Base-by-base conservation (phyloP, 805 yeast genomes). In the Hermanozyma aechmeae region DNA sequence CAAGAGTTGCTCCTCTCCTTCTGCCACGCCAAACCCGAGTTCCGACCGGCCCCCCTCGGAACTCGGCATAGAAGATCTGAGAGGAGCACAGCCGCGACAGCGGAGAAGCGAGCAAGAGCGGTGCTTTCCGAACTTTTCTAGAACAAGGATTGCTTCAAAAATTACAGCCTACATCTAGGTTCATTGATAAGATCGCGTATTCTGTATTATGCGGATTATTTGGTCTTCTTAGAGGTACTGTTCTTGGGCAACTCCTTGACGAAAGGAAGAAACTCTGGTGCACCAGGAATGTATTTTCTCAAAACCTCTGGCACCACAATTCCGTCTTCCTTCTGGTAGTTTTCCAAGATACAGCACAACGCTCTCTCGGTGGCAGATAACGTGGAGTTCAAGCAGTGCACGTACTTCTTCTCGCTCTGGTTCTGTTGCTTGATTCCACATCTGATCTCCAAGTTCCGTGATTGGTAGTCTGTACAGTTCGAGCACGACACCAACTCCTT, bases 381-480 rank as follows among this genome's bases (percentile, higher is more conserved):
- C 24, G 98, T 92, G 30, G 96, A 85, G 75, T 92, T 92, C 67
- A 92, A 73, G 68, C 98, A 92, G 64, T 92, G 98, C 37, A 92
- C 98, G 61, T 92, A 92, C 61, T 82, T 87, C 84, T 92, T 92
- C 55, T 86, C 95, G 49, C 79, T 78, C 64, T 87, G 96, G 61
- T 85, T 84, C 68, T 79, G 76, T 64, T 89, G 84, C 70, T 89
- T 87, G 51, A 92, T 83, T 58, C 98, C 98, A 61, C 96, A 92
- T 74, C 98, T 81, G 53, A 92, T 92, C 70, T 92, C 98, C 55
- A 92, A 72, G 73, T 89, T 89, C 71, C 98, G 82, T 30, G 97
- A 84, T 71, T 92, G 98, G 65, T 92, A 92, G 66, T 92, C 98
- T 36, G 98, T 92, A 76, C 98, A 92, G 74, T 92, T 92, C 35